These are phyloP conservation scores for Ochetophila trinervis DNA, from an alignment of 306 rosid genomes.

Conservation along the genomic window DNA sequence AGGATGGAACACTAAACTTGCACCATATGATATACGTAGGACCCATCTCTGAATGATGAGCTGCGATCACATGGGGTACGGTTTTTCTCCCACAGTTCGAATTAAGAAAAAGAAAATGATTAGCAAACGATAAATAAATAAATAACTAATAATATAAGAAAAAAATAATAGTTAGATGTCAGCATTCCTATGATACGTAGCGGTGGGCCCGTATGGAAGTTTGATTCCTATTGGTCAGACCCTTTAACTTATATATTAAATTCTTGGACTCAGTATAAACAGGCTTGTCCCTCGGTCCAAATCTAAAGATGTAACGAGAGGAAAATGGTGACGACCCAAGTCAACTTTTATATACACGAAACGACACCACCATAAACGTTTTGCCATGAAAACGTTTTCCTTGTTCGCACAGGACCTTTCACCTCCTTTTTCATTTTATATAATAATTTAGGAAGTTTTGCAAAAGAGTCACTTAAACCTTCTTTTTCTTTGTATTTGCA, in stretches of 20 bases:
- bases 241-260: no score
- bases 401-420: not conserved
- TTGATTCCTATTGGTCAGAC: slow-evolving; percentile 9
- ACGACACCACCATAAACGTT: not conserved
- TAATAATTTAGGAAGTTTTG: no score
- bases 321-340: not conserved
- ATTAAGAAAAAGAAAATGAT: not conserved
- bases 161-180: not conserved
- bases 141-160: no score
- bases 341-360: not conserved
- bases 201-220: not conserved
- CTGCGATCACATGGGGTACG: slow-evolving; percentile 28
- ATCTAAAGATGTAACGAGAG: no score
- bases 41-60: slow-evolving; percentile 25
- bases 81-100: not conserved
- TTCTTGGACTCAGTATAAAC: no score
- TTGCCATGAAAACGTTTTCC: not conserved
- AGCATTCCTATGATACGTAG: not conserved
- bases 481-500: no score
- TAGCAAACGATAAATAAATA: no score
- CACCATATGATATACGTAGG: slow-evolving; percentile 11
- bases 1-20: not conserved
- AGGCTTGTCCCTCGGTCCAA: no score
- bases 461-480: no score
- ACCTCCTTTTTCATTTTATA: not conserved